Base-by-base conservation (phyloP, 768 basidiomycete genomes). In the Mycena vitilis region DNA sequence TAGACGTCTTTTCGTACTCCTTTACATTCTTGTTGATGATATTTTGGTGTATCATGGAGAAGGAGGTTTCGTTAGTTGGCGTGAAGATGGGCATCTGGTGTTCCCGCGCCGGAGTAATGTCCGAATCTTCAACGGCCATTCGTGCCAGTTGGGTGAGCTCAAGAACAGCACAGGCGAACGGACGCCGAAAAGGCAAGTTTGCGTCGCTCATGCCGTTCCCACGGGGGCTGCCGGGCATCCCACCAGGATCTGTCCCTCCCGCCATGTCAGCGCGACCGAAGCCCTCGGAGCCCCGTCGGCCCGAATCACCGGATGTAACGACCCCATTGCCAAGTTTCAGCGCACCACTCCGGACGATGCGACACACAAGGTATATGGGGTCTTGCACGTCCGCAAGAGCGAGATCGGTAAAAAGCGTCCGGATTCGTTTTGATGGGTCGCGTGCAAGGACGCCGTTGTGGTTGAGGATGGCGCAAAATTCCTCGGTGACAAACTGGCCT, bases 81-180 rank as follows among this genome's bases (percentile, higher is more conserved):
- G 91, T 85, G 73, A 87, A 96, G 60, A 99, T 98, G 2, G 93
- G 92, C 90, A 98, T 95, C 0, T 87, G 86, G 74, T 94, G 86
- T 77, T 98, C 96, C 64, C 86, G 85, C 22, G 89, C 84, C 2
- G 88, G 80, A 7, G 89, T 87, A 2, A 89, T 84, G 67, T 94
- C 91, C 16, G 81, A 73, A 57, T 88, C 86, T 42, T 95, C 94
- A 0, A 83, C 80, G 2, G 87, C 81, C 82, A 94, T 88, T 74
- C 88, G 89, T 71, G 81, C 85, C 61, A 96, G 79, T 73, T 94
- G 92, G 0, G 89, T 88, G 45, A 99, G 80, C 74, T 98, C 95
- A 61, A 98, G 81, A 12, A 98, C 91, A 3, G 97, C 97, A 75
- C 95, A 98, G n/a, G 96, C 97, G 75, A 99, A 95, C 0, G 97